Evolutionary conservation across 495 filamentous ascomycete species (phyloP).

Genomic region (Ramalina intermedia): DNA sequence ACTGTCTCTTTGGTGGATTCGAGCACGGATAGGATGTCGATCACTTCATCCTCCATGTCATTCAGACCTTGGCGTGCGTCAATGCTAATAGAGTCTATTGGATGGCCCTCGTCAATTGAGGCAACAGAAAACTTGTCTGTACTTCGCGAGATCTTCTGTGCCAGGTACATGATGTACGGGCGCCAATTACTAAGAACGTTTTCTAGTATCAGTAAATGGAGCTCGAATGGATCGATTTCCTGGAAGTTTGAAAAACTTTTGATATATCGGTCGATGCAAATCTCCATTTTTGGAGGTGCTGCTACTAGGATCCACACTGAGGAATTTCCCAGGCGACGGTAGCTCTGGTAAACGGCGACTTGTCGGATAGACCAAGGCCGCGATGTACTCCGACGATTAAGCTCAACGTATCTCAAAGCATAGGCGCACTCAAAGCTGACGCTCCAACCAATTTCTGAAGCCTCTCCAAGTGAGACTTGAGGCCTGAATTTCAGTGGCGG

Average conservation of each 20-base stretch:
- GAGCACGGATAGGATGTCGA: slow-evolving; percentile 9
- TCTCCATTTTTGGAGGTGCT: slow-evolving; percentile 9
- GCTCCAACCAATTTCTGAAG: background rate
- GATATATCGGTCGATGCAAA: slow-evolving; percentile 4
- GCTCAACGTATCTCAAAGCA: slow-evolving; percentile 16
- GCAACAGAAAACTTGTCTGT: slow-evolving; percentile 5
- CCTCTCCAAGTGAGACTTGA: background rate
- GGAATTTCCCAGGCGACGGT: no score
- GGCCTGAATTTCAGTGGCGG: slow-evolving; percentile 11
- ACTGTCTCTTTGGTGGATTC: slow-evolving; percentile 12
- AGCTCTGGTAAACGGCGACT: slow-evolving; percentile 18
- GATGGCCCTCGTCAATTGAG: background rate
- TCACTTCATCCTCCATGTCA: slow-evolving; percentile 14
- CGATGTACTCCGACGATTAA: slow-evolving; percentile 12
- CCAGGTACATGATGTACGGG: slow-evolving; percentile 9
- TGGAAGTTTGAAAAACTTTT: background rate
- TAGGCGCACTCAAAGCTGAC: slow-evolving; percentile 16
- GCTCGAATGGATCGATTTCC: slow-evolving; percentile 8
- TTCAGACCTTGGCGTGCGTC: slow-evolving; percentile 12
- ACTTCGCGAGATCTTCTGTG: slow-evolving; percentile 1
- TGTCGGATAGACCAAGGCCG: slow-evolving; percentile 22
- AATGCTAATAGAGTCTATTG: background rate
- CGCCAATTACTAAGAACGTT: slow-evolving; percentile 12
- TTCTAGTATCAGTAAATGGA: slow-evolving; percentile 11
- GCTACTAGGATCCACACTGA: slow-evolving; percentile 18